phyloP scores from a whole-genome alignment of 208 protist genomes.

The Tritrichomonas foetus region DNA sequence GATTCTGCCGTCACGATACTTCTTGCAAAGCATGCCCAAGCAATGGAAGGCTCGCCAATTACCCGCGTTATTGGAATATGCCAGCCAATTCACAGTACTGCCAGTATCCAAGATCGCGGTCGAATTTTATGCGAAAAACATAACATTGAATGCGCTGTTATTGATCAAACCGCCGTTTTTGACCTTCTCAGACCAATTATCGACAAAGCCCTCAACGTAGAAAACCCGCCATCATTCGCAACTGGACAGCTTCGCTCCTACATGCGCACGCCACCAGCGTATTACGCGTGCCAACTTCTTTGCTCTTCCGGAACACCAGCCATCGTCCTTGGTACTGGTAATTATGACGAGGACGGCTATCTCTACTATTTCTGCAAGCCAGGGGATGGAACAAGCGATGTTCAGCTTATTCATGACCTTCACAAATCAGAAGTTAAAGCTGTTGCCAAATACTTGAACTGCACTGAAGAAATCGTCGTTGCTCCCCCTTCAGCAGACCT shows the following conservation, averaged over 20 bases:
- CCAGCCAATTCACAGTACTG: constrained; percentile 26
- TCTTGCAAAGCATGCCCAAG: not conserved
- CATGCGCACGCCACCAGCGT: not conserved
- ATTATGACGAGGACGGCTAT: constrained; percentile 35
- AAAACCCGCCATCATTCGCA: not conserved
- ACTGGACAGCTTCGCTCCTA: not conserved
- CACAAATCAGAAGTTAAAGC: constrained; percentile 29
- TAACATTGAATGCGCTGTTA: not conserved
- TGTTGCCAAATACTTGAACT: not conserved
- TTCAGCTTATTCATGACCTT: constrained; percentile 24
- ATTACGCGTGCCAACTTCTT: not conserved
- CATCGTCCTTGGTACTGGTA: constrained; percentile 23
- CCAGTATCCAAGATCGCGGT: not conserved
- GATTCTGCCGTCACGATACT: not conserved
- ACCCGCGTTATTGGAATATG: not conserved
- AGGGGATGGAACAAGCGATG: constrained; percentile 33
- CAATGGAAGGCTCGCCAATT: not conserved
- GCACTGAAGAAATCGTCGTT: not conserved
- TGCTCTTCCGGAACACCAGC: not conserved
- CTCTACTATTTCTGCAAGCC: constrained; percentile 35
- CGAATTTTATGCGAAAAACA: not conserved
- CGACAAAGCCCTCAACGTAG: not conserved
- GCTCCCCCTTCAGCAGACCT: constrained; percentile 24
- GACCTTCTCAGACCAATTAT: not conserved
- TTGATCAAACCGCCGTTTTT: constrained; percentile 6